Evolutionary conservation across 2,329 filamentous ascomycete species (phyloP).

Genomic region (Elsinoe necatrix): DNA sequence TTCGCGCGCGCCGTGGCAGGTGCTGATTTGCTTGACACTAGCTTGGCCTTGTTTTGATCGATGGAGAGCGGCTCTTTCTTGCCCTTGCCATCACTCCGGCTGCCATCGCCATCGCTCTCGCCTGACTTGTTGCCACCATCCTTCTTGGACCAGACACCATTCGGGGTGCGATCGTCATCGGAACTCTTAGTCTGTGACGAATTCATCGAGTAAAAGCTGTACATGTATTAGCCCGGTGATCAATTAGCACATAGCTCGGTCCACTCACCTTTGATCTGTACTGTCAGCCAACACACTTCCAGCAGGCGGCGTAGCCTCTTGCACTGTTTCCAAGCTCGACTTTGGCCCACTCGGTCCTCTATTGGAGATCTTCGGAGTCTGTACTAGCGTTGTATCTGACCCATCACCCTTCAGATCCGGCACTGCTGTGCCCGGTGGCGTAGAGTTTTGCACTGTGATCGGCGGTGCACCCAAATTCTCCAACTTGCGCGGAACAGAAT

Average conservation of each 20-base stretch:
- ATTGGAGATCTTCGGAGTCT: conserved; percentile 34
- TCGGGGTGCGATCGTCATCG: conserved; percentile 25
- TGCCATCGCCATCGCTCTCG: conserved; percentile 58
- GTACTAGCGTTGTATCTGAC: conserved; percentile 29
- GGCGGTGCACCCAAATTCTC: conserved; percentile 36
- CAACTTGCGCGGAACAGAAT: conserved; percentile 37
- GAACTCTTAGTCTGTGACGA: conserved; percentile 28
- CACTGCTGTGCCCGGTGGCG: conserved; percentile 32
- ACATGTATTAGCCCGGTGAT: background rate
- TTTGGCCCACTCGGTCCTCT: conserved; percentile 27
- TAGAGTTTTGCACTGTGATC: conserved; percentile 39
- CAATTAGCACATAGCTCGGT: background rate
- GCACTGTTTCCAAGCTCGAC: conserved; percentile 56
- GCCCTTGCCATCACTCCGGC: conserved; percentile 38
- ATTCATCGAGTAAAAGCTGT: conserved; percentile 15
- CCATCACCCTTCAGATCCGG: conserved; percentile 26
- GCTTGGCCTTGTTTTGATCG: conserved; percentile 41
- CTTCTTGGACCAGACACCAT: conserved; percentile 31
- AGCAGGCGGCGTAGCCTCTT: conserved; percentile 18
- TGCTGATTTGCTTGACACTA: conserved; percentile 59
- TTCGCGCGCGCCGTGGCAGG: conserved; percentile 58
- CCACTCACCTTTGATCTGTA: conserved; percentile 15
- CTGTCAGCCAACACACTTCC: conserved; percentile 6
- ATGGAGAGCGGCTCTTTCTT: conserved; percentile 12
- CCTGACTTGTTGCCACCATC: conserved; percentile 35